Base-by-base conservation (phyloP, 1,284 basidiomycete genomes). In the Sanguinoderma infundibulare region DNA sequence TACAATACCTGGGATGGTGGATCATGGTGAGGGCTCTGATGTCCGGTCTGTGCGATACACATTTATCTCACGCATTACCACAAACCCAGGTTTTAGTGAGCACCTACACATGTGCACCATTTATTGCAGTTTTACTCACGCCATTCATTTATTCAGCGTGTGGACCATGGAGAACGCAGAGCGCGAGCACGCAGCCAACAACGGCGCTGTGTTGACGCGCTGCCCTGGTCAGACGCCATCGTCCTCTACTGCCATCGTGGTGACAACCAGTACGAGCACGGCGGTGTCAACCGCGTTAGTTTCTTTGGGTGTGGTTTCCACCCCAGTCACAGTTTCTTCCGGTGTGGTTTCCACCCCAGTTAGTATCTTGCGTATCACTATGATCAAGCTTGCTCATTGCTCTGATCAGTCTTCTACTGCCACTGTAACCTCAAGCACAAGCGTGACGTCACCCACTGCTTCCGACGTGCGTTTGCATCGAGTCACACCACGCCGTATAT, bases 1-100 rank as follows among this genome's bases (percentile, higher is more conserved):
- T 68, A 68, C n/a, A 55, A 42, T 1, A 53, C 59, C 6, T 68
- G 67, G 67, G 62, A 57, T 17, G 58, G 59, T 38, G 67, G 67
- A 6, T 28, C 62, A 20, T 68, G 67, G 67, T 68, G 38, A 49
- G 60, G 26, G 9, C 14, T 24, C 20, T 47, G 9, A 0, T 12
- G 14, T 28, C 1, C 30, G n/a, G 34, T 20, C 49, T 6, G 5
- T 8, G n/a, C 12, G n/a, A n/a, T n/a, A n/a, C n/a, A n/a, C n/a
- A n/a, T n/a, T n/a, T 1, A 8, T 6, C 34, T 7, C 26, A 40
- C 46, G 51, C 12, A 38, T 1, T n/a, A 22, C 1, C 26, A n/a
- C 9, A 14, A 0, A 17, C 55, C 14, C 49, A 68, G 67, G 67
- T 68, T 55, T 24, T 68, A 68, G 67, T 68, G 35, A 35, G 64